A percentile compares a stretch with the other conserved stretches of the same genome.
Evolutionary conservation across 2,329 filamentous ascomycete genomes (phyloP).

Genomic region (Aspergillus costaricaensis): DNA sequence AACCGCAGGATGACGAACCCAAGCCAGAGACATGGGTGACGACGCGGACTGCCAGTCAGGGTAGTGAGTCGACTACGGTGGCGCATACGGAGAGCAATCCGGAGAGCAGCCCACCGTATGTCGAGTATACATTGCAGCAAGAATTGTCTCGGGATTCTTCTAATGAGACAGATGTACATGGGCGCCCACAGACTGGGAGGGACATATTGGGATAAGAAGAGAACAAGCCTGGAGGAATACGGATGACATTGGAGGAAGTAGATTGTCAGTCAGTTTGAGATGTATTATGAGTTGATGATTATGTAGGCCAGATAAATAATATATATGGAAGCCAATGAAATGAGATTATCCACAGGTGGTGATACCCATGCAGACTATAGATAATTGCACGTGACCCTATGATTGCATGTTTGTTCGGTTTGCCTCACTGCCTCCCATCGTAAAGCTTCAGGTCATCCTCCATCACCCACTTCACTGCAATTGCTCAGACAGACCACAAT

Average conservation of each 20-base stretch:
- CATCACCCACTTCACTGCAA: not conserved
- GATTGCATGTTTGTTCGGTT: not conserved
- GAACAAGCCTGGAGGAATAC: too few species aligned
- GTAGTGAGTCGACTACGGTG: conserved; percentile 4
- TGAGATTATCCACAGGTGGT: too few species aligned
- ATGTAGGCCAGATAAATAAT: not conserved
- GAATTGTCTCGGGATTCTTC: conserved; percentile 7
- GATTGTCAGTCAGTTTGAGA: not conserved
- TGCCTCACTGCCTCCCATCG: not conserved
- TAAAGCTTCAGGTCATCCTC: not conserved
- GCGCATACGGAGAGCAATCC: not conserved
- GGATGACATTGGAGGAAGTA: too few species aligned
- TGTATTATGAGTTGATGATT: not conserved
- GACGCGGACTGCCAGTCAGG: conserved; percentile 12
- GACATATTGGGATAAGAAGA: not conserved
- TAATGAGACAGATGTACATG: not conserved
- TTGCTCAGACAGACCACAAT: not conserved
- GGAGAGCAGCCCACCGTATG: not conserved
- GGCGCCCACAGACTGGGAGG: not conserved
- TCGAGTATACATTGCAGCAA: conserved; percentile 10
- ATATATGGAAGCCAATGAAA: not conserved
- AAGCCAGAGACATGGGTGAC: conserved; percentile 9
- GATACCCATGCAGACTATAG: too few species aligned
- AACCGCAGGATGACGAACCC: not conserved
- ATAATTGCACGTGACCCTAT: too few species aligned